Conservation (phyloP, 805 yeast species). For the Myxozyma kluyveri region DNA sequence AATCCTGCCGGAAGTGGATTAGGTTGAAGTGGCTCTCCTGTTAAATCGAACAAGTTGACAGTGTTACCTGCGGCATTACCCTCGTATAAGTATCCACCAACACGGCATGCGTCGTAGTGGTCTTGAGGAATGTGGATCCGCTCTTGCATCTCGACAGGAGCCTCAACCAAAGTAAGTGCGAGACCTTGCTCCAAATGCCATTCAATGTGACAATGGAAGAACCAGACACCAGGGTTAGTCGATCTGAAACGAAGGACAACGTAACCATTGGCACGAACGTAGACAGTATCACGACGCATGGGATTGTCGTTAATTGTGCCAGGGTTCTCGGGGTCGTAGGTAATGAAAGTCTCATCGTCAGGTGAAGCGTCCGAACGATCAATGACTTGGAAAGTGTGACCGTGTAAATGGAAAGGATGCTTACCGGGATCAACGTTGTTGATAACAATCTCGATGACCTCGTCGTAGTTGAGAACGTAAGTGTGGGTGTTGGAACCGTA, state of each 20-base stretch:
- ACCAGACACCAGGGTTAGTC: conserved; percentile 97
- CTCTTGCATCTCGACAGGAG: conserved; percentile 61
- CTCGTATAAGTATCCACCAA: conserved; percentile 48
- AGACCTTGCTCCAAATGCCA: conserved; percentile 98
- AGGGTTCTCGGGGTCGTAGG: conserved; percentile 53
- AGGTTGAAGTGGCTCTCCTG: conserved; percentile 69
- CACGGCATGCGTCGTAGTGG: conserved; percentile 57
- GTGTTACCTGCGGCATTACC: conserved; percentile 93
- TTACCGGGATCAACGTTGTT: conserved; percentile 88
- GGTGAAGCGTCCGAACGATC: conserved; percentile 64
- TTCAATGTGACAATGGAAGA: conserved; percentile 97
- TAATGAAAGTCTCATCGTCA: conserved; percentile 52
- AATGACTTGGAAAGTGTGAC: conserved; percentile 81
- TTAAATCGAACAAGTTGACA: conserved; percentile 58
- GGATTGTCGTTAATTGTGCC: conserved; percentile 67
- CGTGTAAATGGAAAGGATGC: conserved; percentile 98
- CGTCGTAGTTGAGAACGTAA: conserved; percentile 63
- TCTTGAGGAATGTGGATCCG: conserved; percentile 60
- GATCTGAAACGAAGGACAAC: conserved; percentile 85
- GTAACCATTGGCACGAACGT: conserved; percentile 79
- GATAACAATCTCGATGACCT: conserved; percentile 72
- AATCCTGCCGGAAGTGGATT: conserved; percentile 75
- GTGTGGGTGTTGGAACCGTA: conserved; percentile 83
- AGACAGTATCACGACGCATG: conserved; percentile 76
- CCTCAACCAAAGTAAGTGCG: conserved; percentile 77